These are phyloP conservation scores for Leishmania tarentolae DNA, from an alignment of 208 protist species.

Conservation along the genomic window DNA sequence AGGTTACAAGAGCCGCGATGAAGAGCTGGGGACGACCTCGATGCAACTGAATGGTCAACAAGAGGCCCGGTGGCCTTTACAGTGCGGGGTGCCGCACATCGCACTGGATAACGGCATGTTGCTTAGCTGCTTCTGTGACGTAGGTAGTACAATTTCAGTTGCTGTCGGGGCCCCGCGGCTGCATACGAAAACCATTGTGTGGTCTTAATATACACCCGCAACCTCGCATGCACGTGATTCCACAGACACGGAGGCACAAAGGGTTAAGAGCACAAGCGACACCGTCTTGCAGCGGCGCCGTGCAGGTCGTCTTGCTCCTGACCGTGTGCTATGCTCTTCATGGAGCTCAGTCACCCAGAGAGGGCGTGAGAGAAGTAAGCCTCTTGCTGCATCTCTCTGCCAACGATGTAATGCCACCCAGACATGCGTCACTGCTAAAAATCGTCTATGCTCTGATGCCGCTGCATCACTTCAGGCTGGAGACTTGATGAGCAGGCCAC, in stretches of 20 bases:
- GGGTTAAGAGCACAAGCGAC: background rate
- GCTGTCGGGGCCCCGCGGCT: background rate
- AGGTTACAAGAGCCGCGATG: background rate
- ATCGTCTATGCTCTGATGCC: background rate
- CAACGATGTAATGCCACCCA: background rate
- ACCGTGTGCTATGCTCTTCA: background rate
- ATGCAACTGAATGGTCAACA: background rate
- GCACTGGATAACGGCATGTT: background rate
- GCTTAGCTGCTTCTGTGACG: background rate
- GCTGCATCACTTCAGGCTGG: background rate
- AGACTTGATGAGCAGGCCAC: slow-evolving; percentile 54
- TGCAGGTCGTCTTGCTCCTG: background rate
- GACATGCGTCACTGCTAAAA: background rate
- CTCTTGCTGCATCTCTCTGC: background rate
- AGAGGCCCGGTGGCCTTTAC: background rate
- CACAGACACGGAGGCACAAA: background rate
- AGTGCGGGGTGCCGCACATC: background rate
- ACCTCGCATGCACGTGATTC: background rate
- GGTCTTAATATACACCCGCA: background rate
- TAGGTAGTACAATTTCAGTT: background rate
- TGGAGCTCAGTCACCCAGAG: background rate
- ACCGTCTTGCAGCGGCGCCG: background rate
- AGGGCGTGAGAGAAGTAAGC: background rate
- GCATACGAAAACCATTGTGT: background rate
- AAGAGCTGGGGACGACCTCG: background rate